Conservation (phyloP, 306 rosid genomes). For the Luffa acutangula region DNA sequence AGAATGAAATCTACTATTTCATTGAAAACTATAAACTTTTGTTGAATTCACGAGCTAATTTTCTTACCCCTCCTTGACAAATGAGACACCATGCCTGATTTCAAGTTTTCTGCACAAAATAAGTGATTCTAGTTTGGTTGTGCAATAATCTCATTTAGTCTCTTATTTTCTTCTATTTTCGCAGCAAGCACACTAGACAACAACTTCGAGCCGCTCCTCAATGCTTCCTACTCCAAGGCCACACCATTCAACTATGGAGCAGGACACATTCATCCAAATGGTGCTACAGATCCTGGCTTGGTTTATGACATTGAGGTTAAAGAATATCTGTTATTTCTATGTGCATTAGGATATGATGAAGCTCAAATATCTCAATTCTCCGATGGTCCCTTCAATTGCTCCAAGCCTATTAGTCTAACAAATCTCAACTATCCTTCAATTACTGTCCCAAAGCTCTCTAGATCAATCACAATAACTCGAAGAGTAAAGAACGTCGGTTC, state of each 20-base stretch:
- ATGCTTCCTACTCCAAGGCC: conserved; percentile 41
- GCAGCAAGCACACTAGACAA: conserved; percentile 58
- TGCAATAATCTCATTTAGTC: background rate
- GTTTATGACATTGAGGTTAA: conserved; percentile 48
- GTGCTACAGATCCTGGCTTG: conserved; percentile 80
- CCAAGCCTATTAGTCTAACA: conserved; percentile 24
- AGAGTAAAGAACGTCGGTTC: conserved; percentile 64
- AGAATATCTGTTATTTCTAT: conserved; percentile 60
- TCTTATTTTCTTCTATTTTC: conserved; percentile 3
- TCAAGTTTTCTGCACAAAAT: background rate
- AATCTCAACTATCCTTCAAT: conserved; percentile 82
- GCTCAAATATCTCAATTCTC: conserved; percentile 38
- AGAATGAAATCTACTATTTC: background rate
- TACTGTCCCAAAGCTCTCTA: conserved; percentile 51
- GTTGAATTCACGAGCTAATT: background rate
- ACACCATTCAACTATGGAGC: conserved; percentile 81
- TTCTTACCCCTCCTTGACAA: background rate
- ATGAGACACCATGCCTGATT: background rate
- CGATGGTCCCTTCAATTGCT: conserved; percentile 28
- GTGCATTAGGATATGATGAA: conserved; percentile 51
- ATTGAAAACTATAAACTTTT: background rate
- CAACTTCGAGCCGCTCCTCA: conserved; percentile 33
- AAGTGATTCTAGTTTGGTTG: background rate
- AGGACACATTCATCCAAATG: conserved; percentile 69
- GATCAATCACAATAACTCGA: conserved; percentile 44